Evolutionary conservation across 2,329 filamentous ascomycete genomes (phyloP), one percentile per base, ranked within the genome.

Genomic region (Pestalotiopsis sp.): DNA sequence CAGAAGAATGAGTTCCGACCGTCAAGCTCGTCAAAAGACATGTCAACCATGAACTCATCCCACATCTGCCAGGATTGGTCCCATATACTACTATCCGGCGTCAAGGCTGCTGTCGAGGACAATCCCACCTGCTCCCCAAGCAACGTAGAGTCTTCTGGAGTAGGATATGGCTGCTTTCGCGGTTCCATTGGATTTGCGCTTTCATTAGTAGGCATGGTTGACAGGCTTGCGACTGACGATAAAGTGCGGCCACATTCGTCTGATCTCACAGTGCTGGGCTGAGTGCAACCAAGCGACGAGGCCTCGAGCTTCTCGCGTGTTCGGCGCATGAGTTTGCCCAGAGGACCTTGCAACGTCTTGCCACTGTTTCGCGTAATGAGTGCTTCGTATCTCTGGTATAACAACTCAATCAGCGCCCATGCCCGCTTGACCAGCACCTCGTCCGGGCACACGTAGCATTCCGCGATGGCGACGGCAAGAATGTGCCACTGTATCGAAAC

Each of bases 341-440:
- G 59, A 3, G 71, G 70, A 36, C 67, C 70, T 38, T 56, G 68
- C 25, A 72, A 59, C 64, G 65, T 66, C 17, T 71, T 66, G 39
- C 68, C 67, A n/a, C 70, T 70, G 25, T 66, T 68, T 23, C 58
- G 58, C 20, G 68, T 68, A 13, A 69, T 66, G 9, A 66, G 57
- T 0, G 58, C 52, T 23, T 69, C 67, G 39, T 75, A 70, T 23
- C 68, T 67, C 31, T 68, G 58, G 49, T 72, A 75, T 4, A 70
- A 52, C 3, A 68, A 66, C 49, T 78, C 76, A 7, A 79, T 67
- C 4, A 75, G 52, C 3, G 77, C 73, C 77, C 77, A 78, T 2
- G 72, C 74, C 1, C 66, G 63, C 1, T 65, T 68, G 49, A 76
- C 63, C 1, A 75, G 68, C 2, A 57, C 52, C 9, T 61, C 20